Evolutionary conservation across 2,329 filamentous ascomycete species (phyloP).

Genomic region (Neurospora sp.): DNA sequence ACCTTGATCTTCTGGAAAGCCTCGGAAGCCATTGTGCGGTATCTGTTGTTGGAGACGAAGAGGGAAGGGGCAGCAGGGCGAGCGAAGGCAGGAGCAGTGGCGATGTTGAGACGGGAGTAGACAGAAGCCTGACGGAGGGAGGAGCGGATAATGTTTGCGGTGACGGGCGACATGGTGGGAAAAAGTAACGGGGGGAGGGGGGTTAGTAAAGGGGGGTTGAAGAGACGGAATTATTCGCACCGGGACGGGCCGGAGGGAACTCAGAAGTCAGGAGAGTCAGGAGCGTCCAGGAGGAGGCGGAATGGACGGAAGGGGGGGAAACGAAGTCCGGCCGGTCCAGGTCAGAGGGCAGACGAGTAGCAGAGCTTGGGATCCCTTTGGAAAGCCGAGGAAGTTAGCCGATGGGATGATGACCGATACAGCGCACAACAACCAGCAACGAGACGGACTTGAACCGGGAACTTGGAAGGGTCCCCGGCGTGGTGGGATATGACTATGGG

Average conservation of each 20-base stretch:
- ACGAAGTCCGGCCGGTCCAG: background rate
- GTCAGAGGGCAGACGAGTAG: background rate
- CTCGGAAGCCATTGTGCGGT: slow-evolving; percentile 41
- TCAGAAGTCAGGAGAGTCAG: background rate
- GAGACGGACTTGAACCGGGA: background rate
- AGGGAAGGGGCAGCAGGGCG: slow-evolving; percentile 16
- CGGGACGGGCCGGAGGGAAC: slow-evolving; percentile 15
- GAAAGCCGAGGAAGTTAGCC: background rate
- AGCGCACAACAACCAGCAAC: background rate
- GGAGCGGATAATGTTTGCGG: slow-evolving; percentile 15
- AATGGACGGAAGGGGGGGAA: background rate
- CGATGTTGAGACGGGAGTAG: slow-evolving; percentile 11
- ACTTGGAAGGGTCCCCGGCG: background rate
- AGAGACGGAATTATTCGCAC: slow-evolving; percentile 9
- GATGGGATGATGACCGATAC: background rate
- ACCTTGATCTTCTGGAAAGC: slow-evolving; percentile 85
- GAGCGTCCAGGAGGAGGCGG: background rate
- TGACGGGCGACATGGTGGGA: slow-evolving; percentile 19
- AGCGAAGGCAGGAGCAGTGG: slow-evolving; percentile 7
- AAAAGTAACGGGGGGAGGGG: slow-evolving; percentile 10
- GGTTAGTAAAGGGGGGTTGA: slow-evolving; percentile 5
- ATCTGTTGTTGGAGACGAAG: slow-evolving; percentile 25
- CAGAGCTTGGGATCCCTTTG: background rate
- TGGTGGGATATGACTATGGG: background rate
- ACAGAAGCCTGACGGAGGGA: slow-evolving; percentile 15